Evolutionary conservation across 106 monocot genomes (phyloP), one percentile per base, ranked within the genome.

Genomic region (Allium cepa): DNA sequence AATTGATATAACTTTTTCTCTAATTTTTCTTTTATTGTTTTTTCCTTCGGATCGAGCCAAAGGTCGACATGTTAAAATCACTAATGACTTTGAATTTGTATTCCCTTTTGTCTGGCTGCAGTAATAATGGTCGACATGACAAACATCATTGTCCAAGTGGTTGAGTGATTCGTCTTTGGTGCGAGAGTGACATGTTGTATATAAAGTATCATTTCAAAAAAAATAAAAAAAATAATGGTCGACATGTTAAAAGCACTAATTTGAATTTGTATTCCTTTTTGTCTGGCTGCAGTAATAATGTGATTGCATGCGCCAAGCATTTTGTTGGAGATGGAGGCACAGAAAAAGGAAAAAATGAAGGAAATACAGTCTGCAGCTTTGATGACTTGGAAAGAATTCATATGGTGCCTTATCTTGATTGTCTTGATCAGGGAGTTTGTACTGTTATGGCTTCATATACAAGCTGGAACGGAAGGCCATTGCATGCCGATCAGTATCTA

Each of bases 291-390:
- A 93, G 93, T 56, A 79, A 62, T 53, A 90, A 84, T 72, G 90
- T 90, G 69, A 60, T 90, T 67, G 90, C 94, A 3, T 94, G 94
- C 60, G 94, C 90, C 50, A 94, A 94, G 78, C 94, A 94, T 82
- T 94, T 84, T 71, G 87, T 94, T 50, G 94, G 94, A 51, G 94
- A 94, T 79, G 94, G 94, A 10, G 94, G 94, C 16, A 94, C 94
- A 16, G 27, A 82, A 46, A 72, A 74, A 49, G 94, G 94, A 26
- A 57, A 62, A 36, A 94, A 94, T 66, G 94, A 94, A 68, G 94
- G 94, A 11, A 73, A 94, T 67, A 74, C 94, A 4, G 69, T 81
- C 28, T 94, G 94, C 57, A 77, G 77, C 17, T 82, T 72, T 56
- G 82, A 90, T 50, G 78, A 87, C 15, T 74, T 94, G 61, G 90